phyloP scores from a whole-genome alignment of 2,329 filamentous ascomycete genomes.

The Pyricularia sp. region DNA sequence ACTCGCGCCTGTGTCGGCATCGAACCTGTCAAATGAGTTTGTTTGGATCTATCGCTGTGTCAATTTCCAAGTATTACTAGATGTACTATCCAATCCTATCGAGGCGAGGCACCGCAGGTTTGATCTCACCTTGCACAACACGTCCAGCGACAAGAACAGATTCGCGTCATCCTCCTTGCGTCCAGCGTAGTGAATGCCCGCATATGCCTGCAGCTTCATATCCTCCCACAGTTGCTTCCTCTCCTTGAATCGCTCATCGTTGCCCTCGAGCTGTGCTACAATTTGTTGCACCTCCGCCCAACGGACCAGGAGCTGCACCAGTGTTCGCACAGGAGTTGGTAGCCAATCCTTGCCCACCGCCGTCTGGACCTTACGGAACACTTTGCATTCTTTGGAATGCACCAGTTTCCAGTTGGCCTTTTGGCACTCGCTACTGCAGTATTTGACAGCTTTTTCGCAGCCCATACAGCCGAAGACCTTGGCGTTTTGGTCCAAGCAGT shows the following conservation, averaged over 20 bases:
- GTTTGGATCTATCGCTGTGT: constrained; percentile 40
- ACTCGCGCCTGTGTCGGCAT: constrained; percentile 39
- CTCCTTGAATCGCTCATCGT: constrained; percentile 29
- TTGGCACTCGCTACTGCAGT: constrained; percentile 48
- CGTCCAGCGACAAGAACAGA: constrained; percentile 30
- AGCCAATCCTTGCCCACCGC: constrained; percentile 23
- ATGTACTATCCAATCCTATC: neutral
- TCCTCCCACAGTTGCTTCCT: constrained; percentile 32
- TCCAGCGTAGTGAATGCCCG: constrained; percentile 37
- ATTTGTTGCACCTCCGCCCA: constrained; percentile 18
- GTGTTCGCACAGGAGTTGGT: constrained; percentile 45
- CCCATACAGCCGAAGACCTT: constrained; percentile 34
- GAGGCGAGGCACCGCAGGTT: neutral
- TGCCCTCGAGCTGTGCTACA: constrained; percentile 33
- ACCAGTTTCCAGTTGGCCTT: constrained; percentile 39
- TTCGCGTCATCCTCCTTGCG: constrained; percentile 23
- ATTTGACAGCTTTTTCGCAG: constrained; percentile 39
- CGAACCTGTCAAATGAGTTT: constrained; percentile 50
- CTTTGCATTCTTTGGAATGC: constrained; percentile 46
- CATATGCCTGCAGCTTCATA: constrained; percentile 37
- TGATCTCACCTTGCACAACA: constrained; percentile 41
- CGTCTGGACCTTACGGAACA: constrained; percentile 28
- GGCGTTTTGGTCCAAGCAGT: constrained; percentile 29
- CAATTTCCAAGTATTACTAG: neutral
- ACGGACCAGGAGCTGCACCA: constrained; percentile 39